Evolutionary conservation across 2,329 filamentous ascomycete species (phyloP).

Genomic region (Penicillium sp.): DNA sequence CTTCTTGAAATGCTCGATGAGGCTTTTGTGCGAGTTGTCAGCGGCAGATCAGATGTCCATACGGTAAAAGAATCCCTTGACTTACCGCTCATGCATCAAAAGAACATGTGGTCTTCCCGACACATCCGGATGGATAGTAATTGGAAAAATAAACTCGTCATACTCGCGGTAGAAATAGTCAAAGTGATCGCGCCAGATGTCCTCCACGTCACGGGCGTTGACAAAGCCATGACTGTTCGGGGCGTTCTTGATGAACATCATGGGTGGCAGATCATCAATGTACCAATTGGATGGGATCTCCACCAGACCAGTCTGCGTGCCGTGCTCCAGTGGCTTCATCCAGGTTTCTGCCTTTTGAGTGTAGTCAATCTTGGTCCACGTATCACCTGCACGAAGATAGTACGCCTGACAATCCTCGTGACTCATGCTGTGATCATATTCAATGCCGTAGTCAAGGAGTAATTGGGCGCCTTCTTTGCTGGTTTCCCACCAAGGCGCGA

Average conservation of each 20-base stretch:
- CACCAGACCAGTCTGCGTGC: conserved; percentile 35
- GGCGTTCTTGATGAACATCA: conserved; percentile 42
- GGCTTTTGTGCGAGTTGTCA: conserved; percentile 2
- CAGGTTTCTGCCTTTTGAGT: conserved; percentile 35
- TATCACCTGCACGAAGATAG: conserved; percentile 39
- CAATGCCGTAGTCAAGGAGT: conserved; percentile 39
- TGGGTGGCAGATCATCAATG: conserved; percentile 40
- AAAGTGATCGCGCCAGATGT: conserved; percentile 58
- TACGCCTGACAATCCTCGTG: conserved; percentile 43
- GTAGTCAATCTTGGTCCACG: conserved; percentile 42
- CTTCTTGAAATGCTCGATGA: conserved; percentile 26
- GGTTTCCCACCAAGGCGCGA: conserved; percentile 72
- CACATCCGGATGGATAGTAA: conserved; percentile 70
- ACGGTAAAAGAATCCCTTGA: not conserved
- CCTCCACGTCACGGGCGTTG: conserved; percentile 51
- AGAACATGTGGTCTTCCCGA: conserved; percentile 65
- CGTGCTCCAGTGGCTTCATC: conserved; percentile 47
- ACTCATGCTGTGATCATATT: conserved; percentile 42
- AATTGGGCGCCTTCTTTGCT: conserved; percentile 56
- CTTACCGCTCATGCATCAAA: conserved; percentile 64
- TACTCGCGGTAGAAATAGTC: conserved; percentile 69
- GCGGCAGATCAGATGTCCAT: conserved; percentile 2
- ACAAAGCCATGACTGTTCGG: conserved; percentile 54
- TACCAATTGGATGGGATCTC: conserved; percentile 44
- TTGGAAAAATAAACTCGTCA: conserved; percentile 70